A percentile compares a stretch with the other conserved stretches of the same genome.
These are phyloP conservation scores for Xylaria palmicola DNA, from an alignment of 495 filamentous ascomycete genomes.

Conservation along the genomic window DNA sequence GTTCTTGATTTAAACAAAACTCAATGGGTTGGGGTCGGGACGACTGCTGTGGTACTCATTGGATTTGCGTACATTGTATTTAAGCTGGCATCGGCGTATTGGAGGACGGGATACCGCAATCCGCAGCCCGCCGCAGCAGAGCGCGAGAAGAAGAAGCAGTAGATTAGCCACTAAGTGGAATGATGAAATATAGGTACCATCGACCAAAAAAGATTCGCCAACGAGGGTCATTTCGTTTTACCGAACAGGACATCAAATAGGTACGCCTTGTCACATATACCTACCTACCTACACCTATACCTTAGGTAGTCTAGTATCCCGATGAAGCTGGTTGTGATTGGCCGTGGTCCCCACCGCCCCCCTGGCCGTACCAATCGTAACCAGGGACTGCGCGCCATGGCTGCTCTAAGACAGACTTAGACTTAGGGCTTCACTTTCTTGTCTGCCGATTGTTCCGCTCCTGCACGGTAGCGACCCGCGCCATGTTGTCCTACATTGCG, in stretches of 20 bases:
- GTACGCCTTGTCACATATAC: no score
- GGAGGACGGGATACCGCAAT: slow-evolving; percentile 26
- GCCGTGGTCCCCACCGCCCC: not conserved
- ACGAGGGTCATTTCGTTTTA: no score
- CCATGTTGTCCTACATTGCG: slow-evolving; percentile 33
- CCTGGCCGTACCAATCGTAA: not conserved
- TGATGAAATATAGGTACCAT: not conserved
- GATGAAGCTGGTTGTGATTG: slow-evolving; percentile 6
- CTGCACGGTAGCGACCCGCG: not conserved
- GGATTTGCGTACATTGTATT: slow-evolving; percentile 77
- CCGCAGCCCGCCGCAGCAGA: slow-evolving; percentile 13
- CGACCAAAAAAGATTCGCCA: no score
- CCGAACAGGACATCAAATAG: no score
- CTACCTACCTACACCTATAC: not conserved
- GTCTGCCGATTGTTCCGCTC: slow-evolving; percentile 10
- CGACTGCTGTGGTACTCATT: slow-evolving; percentile 62
- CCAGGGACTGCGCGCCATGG: not conserved
- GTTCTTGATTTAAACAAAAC: slow-evolving; percentile 65
- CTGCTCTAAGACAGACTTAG: not conserved
- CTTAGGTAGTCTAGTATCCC: not conserved
- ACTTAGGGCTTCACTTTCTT: not conserved
- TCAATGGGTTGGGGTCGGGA: slow-evolving; percentile 67
- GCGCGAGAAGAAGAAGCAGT: slow-evolving; percentile 29
- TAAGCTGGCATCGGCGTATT: slow-evolving; percentile 54
- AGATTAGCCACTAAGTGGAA: not conserved